phyloP scores from a whole-genome alignment of 768 basidiomycete species.

The Psilocybe subaeruginosa region DNA sequence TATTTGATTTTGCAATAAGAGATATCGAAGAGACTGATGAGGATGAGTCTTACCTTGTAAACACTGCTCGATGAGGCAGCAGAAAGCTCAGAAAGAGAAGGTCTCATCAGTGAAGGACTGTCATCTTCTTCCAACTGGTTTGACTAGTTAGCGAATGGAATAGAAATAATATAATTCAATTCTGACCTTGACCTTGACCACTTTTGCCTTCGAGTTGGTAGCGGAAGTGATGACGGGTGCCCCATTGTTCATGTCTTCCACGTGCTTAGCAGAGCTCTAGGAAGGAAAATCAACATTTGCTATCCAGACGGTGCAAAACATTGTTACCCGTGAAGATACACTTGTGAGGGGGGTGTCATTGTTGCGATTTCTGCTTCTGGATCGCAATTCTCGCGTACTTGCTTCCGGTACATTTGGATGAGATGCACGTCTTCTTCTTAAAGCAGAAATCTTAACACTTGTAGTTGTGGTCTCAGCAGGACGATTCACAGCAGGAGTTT shows the following conservation, averaged over 20 bases:
- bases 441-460: constrained; percentile 37
- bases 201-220: constrained; percentile 23
- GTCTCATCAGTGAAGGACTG: constrained; percentile 14
- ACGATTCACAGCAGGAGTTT: constrained; percentile 18
- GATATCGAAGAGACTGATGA: neutral
- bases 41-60: constrained; percentile 22
- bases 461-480: constrained; percentile 28
- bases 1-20: neutral
- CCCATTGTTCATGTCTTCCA: constrained; percentile 29
- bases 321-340: constrained; percentile 41
- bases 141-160: neutral
- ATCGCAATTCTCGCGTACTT: constrained; percentile 47
- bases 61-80: constrained; percentile 21
- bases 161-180: too few relatives aligned
- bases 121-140: constrained; percentile 42
- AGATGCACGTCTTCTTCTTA: constrained; percentile 39
- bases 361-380: constrained; percentile 43
- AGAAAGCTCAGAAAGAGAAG: constrained; percentile 18
- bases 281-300: constrained; percentile 1
- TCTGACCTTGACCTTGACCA: constrained; percentile 38
- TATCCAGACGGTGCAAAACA: neutral
- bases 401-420: constrained; percentile 32
- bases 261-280: constrained; percentile 27
- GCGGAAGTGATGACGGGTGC: constrained; percentile 6
- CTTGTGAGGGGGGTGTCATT: constrained; percentile 40